Evolutionary conservation across 257 asterid species (phyloP).

Genomic region (Marsdenia floribunda): DNA sequence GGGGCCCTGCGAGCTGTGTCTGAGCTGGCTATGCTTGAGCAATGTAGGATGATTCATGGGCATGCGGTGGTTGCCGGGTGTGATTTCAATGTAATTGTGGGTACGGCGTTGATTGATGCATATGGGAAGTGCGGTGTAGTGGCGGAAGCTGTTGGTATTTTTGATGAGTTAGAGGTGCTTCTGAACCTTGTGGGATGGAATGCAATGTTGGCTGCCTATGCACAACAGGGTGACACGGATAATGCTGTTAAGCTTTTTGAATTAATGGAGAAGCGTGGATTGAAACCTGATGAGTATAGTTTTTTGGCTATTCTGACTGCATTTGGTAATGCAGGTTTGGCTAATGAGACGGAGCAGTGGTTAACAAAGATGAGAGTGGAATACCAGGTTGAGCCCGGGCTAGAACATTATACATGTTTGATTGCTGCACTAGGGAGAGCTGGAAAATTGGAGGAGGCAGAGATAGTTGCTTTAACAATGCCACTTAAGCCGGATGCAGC

Average conservation of each 20-base stretch:
- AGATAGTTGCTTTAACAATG: slow-evolving; percentile 52
- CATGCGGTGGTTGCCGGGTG: slow-evolving; percentile 55
- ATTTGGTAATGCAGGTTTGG: slow-evolving; percentile 50
- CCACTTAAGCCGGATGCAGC: slow-evolving; percentile 77
- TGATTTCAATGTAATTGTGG: slow-evolving; percentile 38
- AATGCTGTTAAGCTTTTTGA: slow-evolving; percentile 34
- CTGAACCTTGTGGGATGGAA: slow-evolving; percentile 52
- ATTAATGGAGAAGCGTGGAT: slow-evolving; percentile 46
- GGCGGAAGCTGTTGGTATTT: slow-evolving; percentile 52
- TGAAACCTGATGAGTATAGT: slow-evolving; percentile 50
- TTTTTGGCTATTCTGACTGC: slow-evolving; percentile 66
- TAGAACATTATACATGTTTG: slow-evolving; percentile 80
- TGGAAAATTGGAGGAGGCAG: slow-evolving; percentile 67
- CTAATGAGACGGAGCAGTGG: slow-evolving; percentile 56
- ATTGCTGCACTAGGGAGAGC: slow-evolving; percentile 56
- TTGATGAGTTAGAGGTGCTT: slow-evolving; percentile 36
- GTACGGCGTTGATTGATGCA: slow-evolving; percentile 62
- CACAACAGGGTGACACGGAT: slow-evolving; percentile 52
- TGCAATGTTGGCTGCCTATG: slow-evolving; percentile 74
- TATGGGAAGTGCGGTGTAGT: slow-evolving; percentile 79
- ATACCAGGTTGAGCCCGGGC: slow-evolving; percentile 44
- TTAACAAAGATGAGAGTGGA: slow-evolving; percentile 42
- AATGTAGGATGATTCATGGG: slow-evolving; percentile 61
- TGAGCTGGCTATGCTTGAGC: slow-evolving; percentile 65
- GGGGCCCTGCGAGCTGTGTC: slow-evolving; percentile 68